A percentile compares a stretch with the other conserved stretches of the same genome.
phyloP scores from a whole-genome alignment of 108 stramenopile genomes.

The Epithemia pelagica region DNA sequence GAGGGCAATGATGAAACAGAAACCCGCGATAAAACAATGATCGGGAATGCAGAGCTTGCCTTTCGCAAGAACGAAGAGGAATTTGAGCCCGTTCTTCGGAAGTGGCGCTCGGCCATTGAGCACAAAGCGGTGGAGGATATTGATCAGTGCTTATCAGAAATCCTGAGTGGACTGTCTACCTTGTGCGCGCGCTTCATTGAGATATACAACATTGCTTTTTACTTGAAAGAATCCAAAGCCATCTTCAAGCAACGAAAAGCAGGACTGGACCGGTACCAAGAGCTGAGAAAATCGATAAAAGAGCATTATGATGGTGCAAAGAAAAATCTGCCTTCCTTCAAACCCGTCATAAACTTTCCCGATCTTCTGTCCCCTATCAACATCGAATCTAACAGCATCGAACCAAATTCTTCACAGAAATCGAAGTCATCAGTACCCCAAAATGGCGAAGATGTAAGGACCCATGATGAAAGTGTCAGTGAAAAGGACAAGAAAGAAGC shows the following conservation, averaged over 20 bases:
- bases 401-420: background rate
- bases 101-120: background rate
- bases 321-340: background rate
- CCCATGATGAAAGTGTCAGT: background rate
- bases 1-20: background rate
- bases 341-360: background rate
- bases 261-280: background rate
- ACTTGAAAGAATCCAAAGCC: constrained; percentile 1
- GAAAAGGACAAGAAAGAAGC: background rate
- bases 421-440: background rate
- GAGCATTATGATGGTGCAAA: background rate
- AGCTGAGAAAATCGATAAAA: background rate
- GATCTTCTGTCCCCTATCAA: background rate
- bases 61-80: constrained; percentile 1
- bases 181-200: constrained; percentile 8
- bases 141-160: background rate
- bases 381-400: background rate
- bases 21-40: background rate
- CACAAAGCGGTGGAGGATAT: background rate
- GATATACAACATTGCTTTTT: background rate
- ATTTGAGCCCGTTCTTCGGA: background rate
- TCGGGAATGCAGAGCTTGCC: background rate
- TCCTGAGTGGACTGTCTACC: background rate
- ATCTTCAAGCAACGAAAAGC: constrained; percentile 1
- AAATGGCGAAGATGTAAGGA: background rate